phyloP scores from a whole-genome alignment of 1,284 basidiomycete genomes.

The Cutaneotrichosporon mucoides region DNA sequence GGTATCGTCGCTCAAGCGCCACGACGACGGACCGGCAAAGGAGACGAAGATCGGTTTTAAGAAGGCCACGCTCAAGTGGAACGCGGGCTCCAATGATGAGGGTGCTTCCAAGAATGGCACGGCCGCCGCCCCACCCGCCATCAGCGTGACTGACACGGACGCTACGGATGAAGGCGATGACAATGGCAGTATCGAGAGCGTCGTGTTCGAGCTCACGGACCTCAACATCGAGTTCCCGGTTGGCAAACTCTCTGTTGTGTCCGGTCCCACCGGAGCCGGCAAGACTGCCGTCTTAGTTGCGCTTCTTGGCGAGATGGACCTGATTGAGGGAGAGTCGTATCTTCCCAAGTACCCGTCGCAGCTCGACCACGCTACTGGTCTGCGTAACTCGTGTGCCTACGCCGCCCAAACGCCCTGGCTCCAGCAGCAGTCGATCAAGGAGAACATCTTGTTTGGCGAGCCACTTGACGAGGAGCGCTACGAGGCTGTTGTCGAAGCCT shows the following conservation, averaged over 20 bases:
- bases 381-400: slow-evolving; percentile 74
- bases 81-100: slow-evolving; percentile 38
- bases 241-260: slow-evolving; percentile 62
- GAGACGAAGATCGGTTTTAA: slow-evolving; percentile 59
- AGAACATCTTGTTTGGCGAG: slow-evolving; percentile 67
- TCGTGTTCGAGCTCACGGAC: slow-evolving; percentile 61
- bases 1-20: slow-evolving; percentile 61
- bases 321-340: slow-evolving; percentile 58
- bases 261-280: slow-evolving; percentile 73
- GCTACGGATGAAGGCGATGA: background rate
- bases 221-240: slow-evolving; percentile 66
- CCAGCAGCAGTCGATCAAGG: slow-evolving; percentile 55
- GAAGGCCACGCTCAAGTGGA: slow-evolving; percentile 68
- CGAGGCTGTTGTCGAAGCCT: slow-evolving; percentile 68
- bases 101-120: slow-evolving; percentile 20
- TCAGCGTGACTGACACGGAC: slow-evolving; percentile 15
- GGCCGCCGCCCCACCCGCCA: slow-evolving; percentile 5
- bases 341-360: slow-evolving; percentile 62
- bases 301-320: slow-evolving; percentile 60
- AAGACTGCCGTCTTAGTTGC: slow-evolving; percentile 49
- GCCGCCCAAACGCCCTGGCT: slow-evolving; percentile 83
- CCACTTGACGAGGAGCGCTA: slow-evolving; percentile 64
- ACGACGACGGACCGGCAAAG: slow-evolving; percentile 14
- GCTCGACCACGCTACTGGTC: slow-evolving; percentile 58
- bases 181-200: slow-evolving; percentile 1